Base-by-base conservation (phyloP, 306 rosid species). In the Casuarina equisetifolia region DNA sequence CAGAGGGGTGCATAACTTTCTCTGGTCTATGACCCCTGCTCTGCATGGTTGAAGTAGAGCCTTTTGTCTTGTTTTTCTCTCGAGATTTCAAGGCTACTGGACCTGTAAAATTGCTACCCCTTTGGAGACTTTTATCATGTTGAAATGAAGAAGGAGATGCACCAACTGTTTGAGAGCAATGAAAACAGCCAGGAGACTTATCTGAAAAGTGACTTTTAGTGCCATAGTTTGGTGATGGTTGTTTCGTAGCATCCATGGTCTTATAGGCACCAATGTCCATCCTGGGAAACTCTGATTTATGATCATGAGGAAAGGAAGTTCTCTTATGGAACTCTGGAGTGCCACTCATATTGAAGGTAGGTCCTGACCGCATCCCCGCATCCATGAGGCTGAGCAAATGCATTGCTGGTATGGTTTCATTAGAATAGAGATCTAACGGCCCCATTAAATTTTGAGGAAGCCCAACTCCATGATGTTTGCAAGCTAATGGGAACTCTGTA, bases 361-460 rank as follows among this genome's bases (percentile, higher is more conserved):
- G 76, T 52, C 89, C 86, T 11, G 97, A 82, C 81, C 73, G 93
- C 95, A 86, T 86, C 78, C 97, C 89, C 55, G 98, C 91, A 81
- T 92, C 93, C 97, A 96, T 92, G 55, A 96, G 98, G 91, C 97
- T 96, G 71, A 96, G 98, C 80, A 96, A 88, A 90, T 96, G 99
- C 99, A 96, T 92, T 68, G 99, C 98, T 4, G 97, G 96, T 85
- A 96, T 92, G 62, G 96, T 88, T 69, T 96, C 99, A 71, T 92
- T 91, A 43, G 97, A 85, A 89, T 89, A 96, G 82, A 88, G 73
- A 86, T 96, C 97, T 72, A 86, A 72, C 36, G 99, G 81, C 15
- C 90, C 91, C 80, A 84, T 78, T 68, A 74, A 48, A 74, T 83
- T 88, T 78, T 87, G 90, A 68, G 72, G 92, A 83, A 80, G 82